Percentiles rank a stretch among this genome's conserved stretches.
Conservation (phyloP, 225 moss, liverwort and hornwort species). For the Pseudoscleropodium purum region DNA sequence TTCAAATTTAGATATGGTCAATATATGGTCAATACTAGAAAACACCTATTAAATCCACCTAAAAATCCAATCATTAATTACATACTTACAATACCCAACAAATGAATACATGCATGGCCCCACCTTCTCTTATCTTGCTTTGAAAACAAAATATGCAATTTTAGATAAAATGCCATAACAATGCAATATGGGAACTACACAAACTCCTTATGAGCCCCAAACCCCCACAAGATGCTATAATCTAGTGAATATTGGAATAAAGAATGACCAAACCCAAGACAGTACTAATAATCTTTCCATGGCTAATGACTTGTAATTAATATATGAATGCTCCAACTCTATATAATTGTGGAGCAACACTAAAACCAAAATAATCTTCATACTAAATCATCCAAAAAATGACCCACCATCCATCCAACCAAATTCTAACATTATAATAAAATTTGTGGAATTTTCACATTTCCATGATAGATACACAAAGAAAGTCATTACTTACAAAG, state of each 20-base stretch:
- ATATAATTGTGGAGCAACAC: background rate
- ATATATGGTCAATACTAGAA: rapidly evolving
- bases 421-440: background rate
- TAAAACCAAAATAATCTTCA: background rate
- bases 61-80: no score
- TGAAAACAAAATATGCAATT: rapidly evolving
- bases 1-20: background rate
- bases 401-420: rapidly evolving
- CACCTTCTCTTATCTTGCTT: background rate
- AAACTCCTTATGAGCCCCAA: background rate
- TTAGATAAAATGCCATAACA: background rate
- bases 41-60: background rate
- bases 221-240: background rate
- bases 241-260: rapidly evolving
- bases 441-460: background rate
- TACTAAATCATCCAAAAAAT: background rate
- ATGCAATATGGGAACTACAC: rapidly evolving
- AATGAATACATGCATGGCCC: background rate
- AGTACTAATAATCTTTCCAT: rapidly evolving
- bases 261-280: background rate
- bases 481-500: background rate
- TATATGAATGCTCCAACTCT: rapidly evolving
- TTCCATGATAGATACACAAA: background rate
- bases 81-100: no score
- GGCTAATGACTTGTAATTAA: background rate